Percentiles rank a stretch among this genome's conserved stretches.
Evolutionary conservation across 306 rosid species (phyloP).

Genomic region (Prinsepia uniflora): DNA sequence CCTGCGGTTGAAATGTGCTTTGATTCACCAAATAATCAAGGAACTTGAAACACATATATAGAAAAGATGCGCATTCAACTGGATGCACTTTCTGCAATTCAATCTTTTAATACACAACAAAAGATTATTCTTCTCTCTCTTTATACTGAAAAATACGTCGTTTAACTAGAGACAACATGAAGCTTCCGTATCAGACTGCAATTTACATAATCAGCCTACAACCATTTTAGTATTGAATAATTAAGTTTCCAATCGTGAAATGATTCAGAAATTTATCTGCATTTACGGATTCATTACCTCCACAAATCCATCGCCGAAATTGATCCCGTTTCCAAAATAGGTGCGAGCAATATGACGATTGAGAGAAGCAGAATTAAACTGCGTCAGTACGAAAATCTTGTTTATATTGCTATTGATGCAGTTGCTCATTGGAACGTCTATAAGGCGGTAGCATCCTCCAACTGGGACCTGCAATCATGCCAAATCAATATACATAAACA

Average conservation of each 20-base stretch:
- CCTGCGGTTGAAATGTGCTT: conserved; percentile 23
- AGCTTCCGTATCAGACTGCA: not conserved
- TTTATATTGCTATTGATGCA: conserved; percentile 48
- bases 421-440: conserved; percentile 52
- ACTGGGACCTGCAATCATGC: conserved; percentile 39
- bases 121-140: not conserved
- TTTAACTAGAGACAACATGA: not conserved
- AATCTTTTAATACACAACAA: not conserved
- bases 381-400: conserved; percentile 46
- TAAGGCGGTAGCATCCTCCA: conserved; percentile 54
- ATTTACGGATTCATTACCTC: conserved; percentile 29
- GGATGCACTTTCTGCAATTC: not conserved
- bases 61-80: not conserved
- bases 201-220: no score
- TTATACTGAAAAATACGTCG: not conserved
- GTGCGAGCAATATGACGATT: conserved; percentile 50
- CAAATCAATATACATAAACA: conserved; percentile 1
- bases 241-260: not conserved
- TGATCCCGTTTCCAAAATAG: conserved; percentile 44
- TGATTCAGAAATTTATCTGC: not conserved
- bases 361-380: conserved; percentile 45
- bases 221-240: no score
- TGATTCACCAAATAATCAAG: conserved; percentile 4
- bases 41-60: not conserved
- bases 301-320: conserved; percentile 48